Evolutionary conservation across 2,329 filamentous ascomycete species (phyloP), one percentile per base, ranked within the genome.

Genomic region (Alternaria longipes): DNA sequence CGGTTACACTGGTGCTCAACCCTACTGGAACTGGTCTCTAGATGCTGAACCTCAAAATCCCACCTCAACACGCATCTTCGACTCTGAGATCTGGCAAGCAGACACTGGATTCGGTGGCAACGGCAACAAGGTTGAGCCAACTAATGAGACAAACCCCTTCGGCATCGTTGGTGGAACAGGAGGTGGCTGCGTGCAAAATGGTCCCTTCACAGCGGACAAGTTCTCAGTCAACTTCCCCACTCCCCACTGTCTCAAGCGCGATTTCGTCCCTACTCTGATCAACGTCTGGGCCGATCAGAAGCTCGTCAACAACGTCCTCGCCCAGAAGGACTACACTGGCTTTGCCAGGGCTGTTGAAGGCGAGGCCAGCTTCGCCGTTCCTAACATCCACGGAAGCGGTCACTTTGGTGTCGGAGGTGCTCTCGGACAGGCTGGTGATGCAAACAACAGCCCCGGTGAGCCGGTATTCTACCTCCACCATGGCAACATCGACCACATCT

Each of bases 21-120:
- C 70, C 38, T 85, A 84, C 71, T 75, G 72, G 73, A 64, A 75
- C 59, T 75, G 64, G 62, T 67, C 66, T 2, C 49, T 64, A 0
- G 73, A 76, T 16, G 69, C 71, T 2, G 54, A 65, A 8, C 65
- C 67, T 3, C n/a, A 61, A 8, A 62, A 66, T 14, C 63, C 47
- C 0, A 36, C 32, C 0, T 36, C 32, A 14, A 36, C 32, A 36
- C 32, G 32, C 0, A 3, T 36, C 12, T 36, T 36, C 0, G 32
- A 36, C 1, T 36, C 32, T 0, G 32, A 36, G 32, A 3, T 36
- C 32, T 36, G 1, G 1, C 32, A 36, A 3, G 1, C 32, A 36
- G 32, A 36, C 32, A 36, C 32, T 8, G 32, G 32, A 36, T 36
- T 36, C 32, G 32, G 32, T 36, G 32, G 32, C 2, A 36, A 36